Percentiles rank a stretch among this genome's conserved stretches.
These are phyloP conservation scores for Chaetomium strumarium DNA, from an alignment of 2,329 filamentous ascomycete species.

Conservation along the genomic window DNA sequence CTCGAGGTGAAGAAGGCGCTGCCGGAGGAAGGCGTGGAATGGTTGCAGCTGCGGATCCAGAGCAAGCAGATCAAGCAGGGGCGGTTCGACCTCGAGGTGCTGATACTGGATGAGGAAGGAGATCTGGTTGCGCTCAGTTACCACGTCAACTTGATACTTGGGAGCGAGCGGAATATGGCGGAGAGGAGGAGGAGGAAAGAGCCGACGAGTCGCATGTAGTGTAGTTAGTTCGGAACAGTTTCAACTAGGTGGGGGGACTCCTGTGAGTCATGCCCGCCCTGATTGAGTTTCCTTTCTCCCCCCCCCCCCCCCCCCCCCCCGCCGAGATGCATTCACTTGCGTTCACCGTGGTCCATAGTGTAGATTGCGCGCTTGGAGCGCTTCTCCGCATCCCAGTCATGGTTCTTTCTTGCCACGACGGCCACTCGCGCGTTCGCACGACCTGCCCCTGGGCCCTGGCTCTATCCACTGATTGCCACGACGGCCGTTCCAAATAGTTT, in stretches of 20 bases:
- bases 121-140: slow-evolving; percentile 63
- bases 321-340: no score
- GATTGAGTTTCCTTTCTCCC: no score
- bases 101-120: slow-evolving; percentile 57
- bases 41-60: slow-evolving; percentile 60
- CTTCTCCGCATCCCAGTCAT: no score
- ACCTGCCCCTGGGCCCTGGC: neutral
- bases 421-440: neutral
- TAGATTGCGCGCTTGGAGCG: no score
- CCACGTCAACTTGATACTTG: slow-evolving; percentile 61
- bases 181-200: slow-evolving; percentile 9
- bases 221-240: no score
- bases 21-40: slow-evolving; percentile 60
- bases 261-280: no score
- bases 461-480: slow-evolving; percentile 10
- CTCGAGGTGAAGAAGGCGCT: slow-evolving; percentile 71
- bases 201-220: neutral
- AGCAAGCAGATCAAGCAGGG: slow-evolving; percentile 65
- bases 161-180: slow-evolving; percentile 53
- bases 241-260: no score
- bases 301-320: no score
- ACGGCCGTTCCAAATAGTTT: no score
- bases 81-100: slow-evolving; percentile 67
- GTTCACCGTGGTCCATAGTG: no score
- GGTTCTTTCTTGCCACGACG: neutral